These are phyloP conservation scores for Phanerodontia chrysosporium DNA, from an alignment of 768 basidiomycete genomes.

Conservation along the genomic window DNA sequence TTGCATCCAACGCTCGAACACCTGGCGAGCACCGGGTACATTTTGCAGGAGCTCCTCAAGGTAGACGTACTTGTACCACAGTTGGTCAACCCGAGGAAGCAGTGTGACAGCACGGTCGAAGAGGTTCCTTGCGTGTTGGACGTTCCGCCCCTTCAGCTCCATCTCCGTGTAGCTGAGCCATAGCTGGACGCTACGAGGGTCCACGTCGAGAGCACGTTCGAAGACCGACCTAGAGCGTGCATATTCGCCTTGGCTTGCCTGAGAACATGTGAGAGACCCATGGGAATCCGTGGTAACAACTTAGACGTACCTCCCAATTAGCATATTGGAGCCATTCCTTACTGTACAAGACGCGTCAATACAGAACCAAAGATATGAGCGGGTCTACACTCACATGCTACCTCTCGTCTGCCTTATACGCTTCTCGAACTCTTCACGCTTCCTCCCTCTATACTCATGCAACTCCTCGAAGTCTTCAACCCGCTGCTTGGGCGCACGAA, in stretches of 20 bases:
- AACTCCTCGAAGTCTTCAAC: slow-evolving; percentile 94
- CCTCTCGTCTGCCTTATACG: slow-evolving; percentile 75
- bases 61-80: slow-evolving; percentile 99
- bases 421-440: slow-evolving; percentile 93
- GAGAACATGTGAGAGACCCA: background rate
- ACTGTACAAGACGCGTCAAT: slow-evolving; percentile 32
- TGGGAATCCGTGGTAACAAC: no score
- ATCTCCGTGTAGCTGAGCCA: slow-evolving; percentile 96
- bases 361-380: background rate
- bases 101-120: slow-evolving; percentile 97
- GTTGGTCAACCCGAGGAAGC: slow-evolving; percentile 91
- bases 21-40: slow-evolving; percentile 92
- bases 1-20: slow-evolving; percentile 99
- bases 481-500: slow-evolving; percentile 89
- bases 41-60: slow-evolving; percentile 96
- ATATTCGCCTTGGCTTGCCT: slow-evolving; percentile 96
- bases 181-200: slow-evolving; percentile 81
- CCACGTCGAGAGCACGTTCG: slow-evolving; percentile 95
- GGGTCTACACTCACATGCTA: slow-evolving; percentile 55
- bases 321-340: slow-evolving; percentile 88
- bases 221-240: slow-evolving; percentile 92
- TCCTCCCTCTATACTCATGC: slow-evolving; percentile 86
- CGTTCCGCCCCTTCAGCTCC: slow-evolving; percentile 97
- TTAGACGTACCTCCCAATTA: slow-evolving; percentile 77
- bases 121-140: slow-evolving; percentile 94